Evolutionary conservation across 1,284 basidiomycete species (phyloP).

Genomic region (Ganoderma sinense): DNA sequence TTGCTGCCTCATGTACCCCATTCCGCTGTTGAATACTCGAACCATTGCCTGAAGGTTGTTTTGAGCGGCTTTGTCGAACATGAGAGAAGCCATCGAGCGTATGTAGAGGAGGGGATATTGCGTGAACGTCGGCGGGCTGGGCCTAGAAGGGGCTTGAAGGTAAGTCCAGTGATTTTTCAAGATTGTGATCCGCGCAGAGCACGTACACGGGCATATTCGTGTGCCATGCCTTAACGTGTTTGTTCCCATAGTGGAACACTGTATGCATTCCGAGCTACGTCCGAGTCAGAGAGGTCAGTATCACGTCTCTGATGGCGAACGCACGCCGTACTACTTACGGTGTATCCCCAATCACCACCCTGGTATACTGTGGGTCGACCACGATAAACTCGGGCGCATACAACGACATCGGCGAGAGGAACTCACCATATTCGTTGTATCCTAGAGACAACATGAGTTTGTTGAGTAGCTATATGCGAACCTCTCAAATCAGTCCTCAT

Average conservation of each 20-base stretch:
- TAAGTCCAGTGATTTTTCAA: conserved; percentile 21
- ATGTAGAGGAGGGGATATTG: not conserved
- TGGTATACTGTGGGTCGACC: not conserved
- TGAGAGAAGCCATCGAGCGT: not conserved
- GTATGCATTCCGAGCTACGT: conserved; percentile 15
- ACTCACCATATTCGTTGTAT: conserved; percentile 36
- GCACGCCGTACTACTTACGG: not conserved
- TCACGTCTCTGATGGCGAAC: not conserved
- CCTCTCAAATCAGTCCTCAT: not conserved
- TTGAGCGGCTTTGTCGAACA: not conserved
- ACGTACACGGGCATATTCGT: conserved; percentile 32
- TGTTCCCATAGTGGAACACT: conserved; percentile 24
- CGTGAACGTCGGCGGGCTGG: not conserved
- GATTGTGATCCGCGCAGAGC: not conserved
- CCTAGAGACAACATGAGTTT: conserved; percentile 36
- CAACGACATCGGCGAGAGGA: not conserved
- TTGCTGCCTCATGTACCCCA: conserved; percentile 52
- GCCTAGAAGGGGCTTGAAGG: not conserved
- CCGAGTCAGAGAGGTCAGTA: not conserved
- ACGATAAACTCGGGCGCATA: not conserved
- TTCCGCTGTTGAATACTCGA: too few relatives aligned
- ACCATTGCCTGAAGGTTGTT: too few relatives aligned
- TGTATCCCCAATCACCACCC: conserved; percentile 2
- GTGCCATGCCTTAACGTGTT: conserved; percentile 32
- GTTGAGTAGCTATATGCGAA: conserved; percentile 23